Base-by-base conservation (phyloP, 2,329 filamentous ascomycete genomes). In the Monosporascus ibericus region DNA sequence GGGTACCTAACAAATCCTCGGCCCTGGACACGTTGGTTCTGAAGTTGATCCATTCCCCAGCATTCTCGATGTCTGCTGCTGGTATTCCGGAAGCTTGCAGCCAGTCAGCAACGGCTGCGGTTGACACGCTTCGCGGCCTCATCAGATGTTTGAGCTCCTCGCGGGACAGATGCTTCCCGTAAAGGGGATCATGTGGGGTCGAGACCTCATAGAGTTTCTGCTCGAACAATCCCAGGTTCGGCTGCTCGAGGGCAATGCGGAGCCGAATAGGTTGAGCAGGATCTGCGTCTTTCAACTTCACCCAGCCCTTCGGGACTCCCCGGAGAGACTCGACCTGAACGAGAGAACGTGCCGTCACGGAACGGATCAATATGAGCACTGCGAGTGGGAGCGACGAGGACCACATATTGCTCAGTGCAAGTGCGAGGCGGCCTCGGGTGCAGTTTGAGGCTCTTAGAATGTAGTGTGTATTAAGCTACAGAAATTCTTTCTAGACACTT, bases 131-230 rank as follows among this genome's bases (percentile, higher is more conserved):
- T 8, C 46, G 53, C 9, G 64, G 64, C 52, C 63, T 60, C 55
- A 64, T 58, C 57, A 66, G 55, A 22, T 63, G 60, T 37, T 37
- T 56, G 37, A 87, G 66, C 59, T 86, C 75, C 36, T 83, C 75
- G n/a, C 78, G 77, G 52, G 77, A 81, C 68, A 88, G 68, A 60
- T 87, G 81, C 59, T 77, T 71, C 37, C 85, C 84, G 63, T 88
- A 88, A 20, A 69, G 72, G 2, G 73, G 67, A 58, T 84, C 75
- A 27, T 72, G 74, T 1, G 85, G 85, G 0, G 80, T 82, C 1
- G 85, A 85, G 30, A 87, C 73, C 42, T 84, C 78, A 52, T 84
- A 72, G 9, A 85, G 74, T 6, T 71, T 75, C 60, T 81, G 74
- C 63, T 87, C 82, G 50, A 87, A 78, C 6, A 75, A 66, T 3